Conservation (phyloP, 1,284 basidiomycete species). For the Neolentinus lepideus region DNA sequence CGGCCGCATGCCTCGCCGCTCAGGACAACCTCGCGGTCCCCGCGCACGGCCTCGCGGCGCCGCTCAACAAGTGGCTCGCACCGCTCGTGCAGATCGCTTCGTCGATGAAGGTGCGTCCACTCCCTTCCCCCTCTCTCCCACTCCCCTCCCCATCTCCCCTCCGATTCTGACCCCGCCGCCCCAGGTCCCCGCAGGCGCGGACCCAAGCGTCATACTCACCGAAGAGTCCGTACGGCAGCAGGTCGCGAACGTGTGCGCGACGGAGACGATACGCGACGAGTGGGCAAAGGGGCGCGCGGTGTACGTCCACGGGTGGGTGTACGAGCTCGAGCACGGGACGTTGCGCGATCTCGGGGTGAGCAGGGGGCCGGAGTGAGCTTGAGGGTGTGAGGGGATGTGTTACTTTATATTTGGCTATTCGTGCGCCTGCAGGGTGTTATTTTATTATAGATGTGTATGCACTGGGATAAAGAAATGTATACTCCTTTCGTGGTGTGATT, state of each 20-base stretch:
- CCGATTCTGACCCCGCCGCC: too few species aligned
- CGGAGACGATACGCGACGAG: constrained; percentile 57
- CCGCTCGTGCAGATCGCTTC: constrained; percentile 58
- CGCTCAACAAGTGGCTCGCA: constrained; percentile 67
- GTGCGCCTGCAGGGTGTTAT: too few species aligned
- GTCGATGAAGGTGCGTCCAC: too few species aligned
- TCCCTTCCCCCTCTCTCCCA: too few species aligned
- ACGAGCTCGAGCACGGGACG: constrained; percentile 64
- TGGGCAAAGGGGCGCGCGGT: constrained; percentile 69
- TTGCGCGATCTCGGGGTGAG: constrained; percentile 65
- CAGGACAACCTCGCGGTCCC: constrained; percentile 17
- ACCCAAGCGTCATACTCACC: constrained; percentile 54
- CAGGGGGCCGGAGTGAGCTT: constrained; percentile 23
- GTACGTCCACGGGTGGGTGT: constrained; percentile 82
- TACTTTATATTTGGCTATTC: neutral
- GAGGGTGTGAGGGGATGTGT: neutral
- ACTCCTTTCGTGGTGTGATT: too few species aligned
- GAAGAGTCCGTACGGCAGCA: constrained; percentile 74
- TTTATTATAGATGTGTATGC: too few species aligned
- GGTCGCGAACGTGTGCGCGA: constrained; percentile 65
- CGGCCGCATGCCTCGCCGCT: constrained; percentile 49
- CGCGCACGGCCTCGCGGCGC: constrained; percentile 29
- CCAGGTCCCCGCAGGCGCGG: constrained; percentile 24
- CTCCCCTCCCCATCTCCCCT: too few species aligned
- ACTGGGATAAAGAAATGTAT: too few species aligned